phyloP scores from a whole-genome alignment of 352 stramenopile genomes.

The Pythium biforme region DNA sequence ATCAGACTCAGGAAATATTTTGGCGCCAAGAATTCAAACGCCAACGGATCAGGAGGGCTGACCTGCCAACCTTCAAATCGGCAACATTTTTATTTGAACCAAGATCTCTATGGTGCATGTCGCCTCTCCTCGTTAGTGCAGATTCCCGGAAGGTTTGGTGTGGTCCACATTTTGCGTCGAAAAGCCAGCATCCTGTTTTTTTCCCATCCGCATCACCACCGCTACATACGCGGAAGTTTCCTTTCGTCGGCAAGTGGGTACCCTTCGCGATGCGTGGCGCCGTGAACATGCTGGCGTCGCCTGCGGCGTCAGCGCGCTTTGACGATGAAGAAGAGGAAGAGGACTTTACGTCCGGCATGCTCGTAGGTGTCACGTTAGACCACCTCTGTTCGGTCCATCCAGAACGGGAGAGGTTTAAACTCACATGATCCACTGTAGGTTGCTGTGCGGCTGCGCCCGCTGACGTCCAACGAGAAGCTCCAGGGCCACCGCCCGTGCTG shows the following conservation, averaged over 20 bases:
- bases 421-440: conserved; percentile 29
- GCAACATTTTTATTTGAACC: background rate
- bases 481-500: conserved; percentile 55
- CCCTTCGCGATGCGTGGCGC: conserved; percentile 2
- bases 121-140: conserved; percentile 2
- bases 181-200: conserved; percentile 20
- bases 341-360: conserved; percentile 43
- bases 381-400: no score
- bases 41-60: conserved; percentile 10
- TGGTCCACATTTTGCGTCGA: conserved; percentile 19
- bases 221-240: background rate
- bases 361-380: conserved; percentile 23
- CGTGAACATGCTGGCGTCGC: conserved; percentile 8
- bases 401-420: background rate
- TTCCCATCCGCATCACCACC: background rate
- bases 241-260: conserved; percentile 1
- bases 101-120: background rate
- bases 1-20: conserved; percentile 20
- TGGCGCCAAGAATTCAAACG: conserved; percentile 31
- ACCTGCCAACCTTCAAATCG: background rate
- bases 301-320: conserved; percentile 18
- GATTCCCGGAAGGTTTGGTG: conserved; percentile 16
- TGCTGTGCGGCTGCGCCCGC: conserved; percentile 47
- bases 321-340: conserved; percentile 32
- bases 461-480: conserved; percentile 40